Evolutionary conservation across 2,329 filamentous ascomycete genomes (phyloP), one percentile per base, ranked within the genome.

Genomic region (Trichophyton benhamiae): DNA sequence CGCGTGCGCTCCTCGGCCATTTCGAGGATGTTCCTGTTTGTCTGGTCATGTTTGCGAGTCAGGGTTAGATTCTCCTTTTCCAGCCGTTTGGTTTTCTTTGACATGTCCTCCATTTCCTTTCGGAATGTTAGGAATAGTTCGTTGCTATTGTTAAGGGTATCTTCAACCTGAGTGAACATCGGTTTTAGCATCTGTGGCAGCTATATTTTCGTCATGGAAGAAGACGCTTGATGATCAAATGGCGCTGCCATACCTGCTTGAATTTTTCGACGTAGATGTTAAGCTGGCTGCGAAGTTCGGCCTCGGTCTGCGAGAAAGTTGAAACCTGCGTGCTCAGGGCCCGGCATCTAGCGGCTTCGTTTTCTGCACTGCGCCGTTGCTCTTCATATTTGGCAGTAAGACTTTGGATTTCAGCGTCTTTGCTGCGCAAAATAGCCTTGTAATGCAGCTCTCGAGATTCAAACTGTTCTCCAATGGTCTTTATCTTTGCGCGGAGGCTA

Each of bases 81-180:
- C 60, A 99, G 80, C 27, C 91, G 87, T 76, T 96, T 96, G 4
- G 92, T 96, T 78, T 97, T 97, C 78, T 96, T 96, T 0, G 91
- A 96, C 91, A 97, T 97, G 71, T 97, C 94, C 76, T 97, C 94
- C 91, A 97, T 97, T 76, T 97, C 94, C 77, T 96, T 96, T 60
- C 92, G 85, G 76, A 97, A 97, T 0, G 94, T 96, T 67, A 96
- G 79, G 75, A 97, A 97, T 60, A 97, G 80, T 72, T 97, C 94
- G 78, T 97, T 97, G 75, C 90, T 96, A 73, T 96, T 97, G 77
- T 96, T 97, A 59, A 97, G 82, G 42, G 92, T 97, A 76, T 97
- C 94, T 82, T 97, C 92, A 72, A 97, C 92, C 92, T 97, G 79
- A 65, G 36, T 63, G 25, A 33, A 15, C 52, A 11, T 1, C 33